phyloP scores from a whole-genome alignment of 2,329 filamentous ascomycete genomes.

The Diaporthe humulicola region DNA sequence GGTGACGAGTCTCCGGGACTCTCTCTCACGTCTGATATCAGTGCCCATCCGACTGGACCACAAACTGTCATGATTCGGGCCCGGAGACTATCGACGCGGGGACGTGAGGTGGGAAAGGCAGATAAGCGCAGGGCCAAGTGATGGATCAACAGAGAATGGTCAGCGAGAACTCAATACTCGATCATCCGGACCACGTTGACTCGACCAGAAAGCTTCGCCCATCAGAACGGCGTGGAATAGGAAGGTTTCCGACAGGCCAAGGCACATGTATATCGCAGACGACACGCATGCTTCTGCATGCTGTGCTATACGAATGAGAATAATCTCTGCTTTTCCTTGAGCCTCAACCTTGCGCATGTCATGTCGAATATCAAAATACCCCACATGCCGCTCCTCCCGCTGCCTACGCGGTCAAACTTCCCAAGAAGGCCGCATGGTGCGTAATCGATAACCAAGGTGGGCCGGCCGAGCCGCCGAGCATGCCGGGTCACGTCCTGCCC shows the following conservation, averaged over 20 bases:
- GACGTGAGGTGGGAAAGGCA: not conserved
- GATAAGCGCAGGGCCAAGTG: conserved; percentile 11
- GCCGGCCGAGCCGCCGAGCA: conserved; percentile 5
- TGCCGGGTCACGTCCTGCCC: conserved; percentile 1
- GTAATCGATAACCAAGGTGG: not conserved
- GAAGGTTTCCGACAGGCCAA: not conserved
- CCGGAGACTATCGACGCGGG: not conserved
- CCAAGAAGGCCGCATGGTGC: not conserved
- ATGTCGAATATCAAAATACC: not conserved
- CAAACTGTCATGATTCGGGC: conserved; percentile 5
- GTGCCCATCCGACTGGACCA: too few relatives aligned
- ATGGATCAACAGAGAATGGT: not conserved
- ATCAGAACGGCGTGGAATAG: not conserved
- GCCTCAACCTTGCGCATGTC: conserved; percentile 16
- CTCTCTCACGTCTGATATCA: conserved; percentile 12
- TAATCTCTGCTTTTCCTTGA: conserved; percentile 11
- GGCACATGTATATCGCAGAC: not conserved
- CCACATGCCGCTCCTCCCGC: conserved; percentile 17
- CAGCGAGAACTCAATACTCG: conserved; percentile 13
- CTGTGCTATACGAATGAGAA: not conserved
- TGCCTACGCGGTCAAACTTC: not conserved
- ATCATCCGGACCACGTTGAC: not conserved
- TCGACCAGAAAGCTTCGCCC: conserved; percentile 12
- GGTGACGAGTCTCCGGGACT: not conserved
- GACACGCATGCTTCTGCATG: not conserved